Conservation (phyloP, 495 filamentous ascomycete genomes). For the Cercophora scortea region DNA sequence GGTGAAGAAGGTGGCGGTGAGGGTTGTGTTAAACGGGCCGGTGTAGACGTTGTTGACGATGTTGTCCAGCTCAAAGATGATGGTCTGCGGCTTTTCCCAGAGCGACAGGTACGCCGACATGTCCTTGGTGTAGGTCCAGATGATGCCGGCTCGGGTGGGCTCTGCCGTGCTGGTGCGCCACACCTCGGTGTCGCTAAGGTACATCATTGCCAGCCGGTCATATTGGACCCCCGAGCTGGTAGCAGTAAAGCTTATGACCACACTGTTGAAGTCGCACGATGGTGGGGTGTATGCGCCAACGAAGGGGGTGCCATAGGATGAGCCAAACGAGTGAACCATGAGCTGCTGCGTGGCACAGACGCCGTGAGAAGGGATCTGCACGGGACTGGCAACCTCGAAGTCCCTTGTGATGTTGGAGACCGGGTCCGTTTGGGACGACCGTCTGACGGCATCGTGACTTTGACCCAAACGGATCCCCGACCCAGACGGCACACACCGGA, state of each 20-base stretch:
- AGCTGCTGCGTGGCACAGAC: background rate
- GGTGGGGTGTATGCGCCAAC: conserved; percentile 26
- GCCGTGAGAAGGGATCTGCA: background rate
- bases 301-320: background rate
- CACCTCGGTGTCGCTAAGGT: conserved; percentile 39
- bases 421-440: too few relatives aligned
- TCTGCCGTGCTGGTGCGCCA: conserved; percentile 84
- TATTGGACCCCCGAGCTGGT: too few relatives aligned
- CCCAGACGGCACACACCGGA: too few relatives aligned
- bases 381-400: background rate
- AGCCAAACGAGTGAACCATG: background rate
- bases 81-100: conserved; percentile 54
- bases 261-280: too few relatives aligned
- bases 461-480: too few relatives aligned
- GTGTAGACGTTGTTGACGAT: conserved; percentile 62
- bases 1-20: conserved; percentile 65
- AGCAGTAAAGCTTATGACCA: too few relatives aligned
- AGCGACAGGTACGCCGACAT: conserved; percentile 62
- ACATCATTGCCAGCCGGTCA: too few relatives aligned
- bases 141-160: conserved; percentile 58
- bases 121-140: conserved; percentile 67
- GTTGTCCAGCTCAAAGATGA: conserved; percentile 75
- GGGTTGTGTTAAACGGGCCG: conserved; percentile 57
- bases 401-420: too few relatives aligned
- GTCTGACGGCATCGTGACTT: too few relatives aligned